These are phyloP conservation scores for Globisporangium splendens DNA, from an alignment of 352 stramenopile species.

Conservation along the genomic window DNA sequence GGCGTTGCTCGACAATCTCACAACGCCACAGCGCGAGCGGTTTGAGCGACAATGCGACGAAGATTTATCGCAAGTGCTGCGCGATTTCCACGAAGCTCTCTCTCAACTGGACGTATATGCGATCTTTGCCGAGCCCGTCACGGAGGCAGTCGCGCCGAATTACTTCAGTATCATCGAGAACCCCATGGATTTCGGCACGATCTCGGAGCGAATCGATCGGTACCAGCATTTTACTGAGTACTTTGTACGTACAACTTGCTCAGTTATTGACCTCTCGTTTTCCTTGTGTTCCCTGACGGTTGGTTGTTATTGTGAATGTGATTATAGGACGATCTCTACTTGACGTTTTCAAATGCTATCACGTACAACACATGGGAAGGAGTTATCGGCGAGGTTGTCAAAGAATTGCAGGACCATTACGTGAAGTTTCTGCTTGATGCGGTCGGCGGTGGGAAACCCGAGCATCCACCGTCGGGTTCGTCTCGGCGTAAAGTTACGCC, in stretches of 20 bases:
- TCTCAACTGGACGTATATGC: slow-evolving; percentile 68
- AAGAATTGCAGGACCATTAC: slow-evolving; percentile 66
- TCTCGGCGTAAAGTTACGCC: slow-evolving; percentile 8
- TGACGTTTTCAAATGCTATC: slow-evolving; percentile 81
- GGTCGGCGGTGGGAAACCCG: slow-evolving; percentile 26
- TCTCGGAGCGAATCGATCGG: slow-evolving; percentile 76
- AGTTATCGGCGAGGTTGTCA: slow-evolving; percentile 53
- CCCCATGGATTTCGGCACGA: slow-evolving; percentile 95
- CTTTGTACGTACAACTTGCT: slow-evolving; percentile 40
- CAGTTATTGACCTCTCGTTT: not conserved
- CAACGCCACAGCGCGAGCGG: slow-evolving; percentile 42
- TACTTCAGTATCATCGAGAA: slow-evolving; percentile 88
- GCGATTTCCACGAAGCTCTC: slow-evolving; percentile 71
- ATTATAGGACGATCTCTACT: slow-evolving; percentile 55
- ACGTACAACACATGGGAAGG: slow-evolving; percentile 72
- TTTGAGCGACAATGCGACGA: slow-evolving; percentile 57
- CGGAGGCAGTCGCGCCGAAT: slow-evolving; percentile 88
- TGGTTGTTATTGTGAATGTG: not conserved
- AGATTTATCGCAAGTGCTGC: slow-evolving; percentile 50
- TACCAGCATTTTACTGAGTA: slow-evolving; percentile 75
- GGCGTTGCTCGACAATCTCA: slow-evolving; percentile 48
- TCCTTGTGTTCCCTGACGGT: slow-evolving; percentile 2
- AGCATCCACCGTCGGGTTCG: slow-evolving; percentile 4
- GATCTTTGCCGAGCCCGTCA: slow-evolving; percentile 89
- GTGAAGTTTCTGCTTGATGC: slow-evolving; percentile 74